Conservation (phyloP, 2,329 filamentous ascomycete genomes). For the Arthrobotrys sphaeroides region DNA sequence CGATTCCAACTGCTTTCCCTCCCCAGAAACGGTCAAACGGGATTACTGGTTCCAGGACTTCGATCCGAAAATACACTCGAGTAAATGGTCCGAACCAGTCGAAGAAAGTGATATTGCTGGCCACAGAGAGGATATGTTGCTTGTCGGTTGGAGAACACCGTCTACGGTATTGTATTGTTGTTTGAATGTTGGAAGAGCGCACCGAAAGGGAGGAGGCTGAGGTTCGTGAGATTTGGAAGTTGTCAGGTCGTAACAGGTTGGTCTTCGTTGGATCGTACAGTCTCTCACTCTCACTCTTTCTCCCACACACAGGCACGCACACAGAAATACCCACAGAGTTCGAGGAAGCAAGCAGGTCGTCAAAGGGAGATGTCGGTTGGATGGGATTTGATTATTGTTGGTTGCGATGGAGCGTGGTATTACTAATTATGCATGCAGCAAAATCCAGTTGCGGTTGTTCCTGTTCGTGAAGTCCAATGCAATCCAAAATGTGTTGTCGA, state of each 20-base stretch:
- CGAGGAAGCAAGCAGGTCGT: conserved; percentile 1
- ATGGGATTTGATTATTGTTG: not conserved
- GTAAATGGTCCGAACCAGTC: not conserved
- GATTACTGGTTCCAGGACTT: conserved; percentile 23
- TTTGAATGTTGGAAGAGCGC: not conserved
- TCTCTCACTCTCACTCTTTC: not conserved
- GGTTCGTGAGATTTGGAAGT: conserved; percentile 3
- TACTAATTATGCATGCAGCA: not conserved
- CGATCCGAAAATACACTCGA: conserved; percentile 22
- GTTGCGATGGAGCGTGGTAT: not conserved
- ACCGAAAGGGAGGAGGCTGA: conserved; percentile 33
- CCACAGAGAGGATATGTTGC: conserved; percentile 2
- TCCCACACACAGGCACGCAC: not conserved
- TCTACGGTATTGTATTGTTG: conserved; percentile 32
- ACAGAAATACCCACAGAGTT: not conserved
- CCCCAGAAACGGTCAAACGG: conserved; percentile 1
- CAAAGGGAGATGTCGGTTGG: not conserved
- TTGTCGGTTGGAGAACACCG: conserved; percentile 35
- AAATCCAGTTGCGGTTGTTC: conserved; percentile 10
- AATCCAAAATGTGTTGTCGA: conserved; percentile 21
- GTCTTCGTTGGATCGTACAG: conserved; percentile 15
- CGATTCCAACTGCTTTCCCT: conserved; percentile 3
- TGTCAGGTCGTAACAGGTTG: conserved; percentile 28
- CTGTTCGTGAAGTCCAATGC: conserved; percentile 1
- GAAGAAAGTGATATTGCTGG: conserved; percentile 7